A percentile compares a stretch with the other conserved stretches of the same genome.
phyloP scores from a whole-genome alignment of 73 alveolate genomes.

The Tetrahymena borealis region DNA sequence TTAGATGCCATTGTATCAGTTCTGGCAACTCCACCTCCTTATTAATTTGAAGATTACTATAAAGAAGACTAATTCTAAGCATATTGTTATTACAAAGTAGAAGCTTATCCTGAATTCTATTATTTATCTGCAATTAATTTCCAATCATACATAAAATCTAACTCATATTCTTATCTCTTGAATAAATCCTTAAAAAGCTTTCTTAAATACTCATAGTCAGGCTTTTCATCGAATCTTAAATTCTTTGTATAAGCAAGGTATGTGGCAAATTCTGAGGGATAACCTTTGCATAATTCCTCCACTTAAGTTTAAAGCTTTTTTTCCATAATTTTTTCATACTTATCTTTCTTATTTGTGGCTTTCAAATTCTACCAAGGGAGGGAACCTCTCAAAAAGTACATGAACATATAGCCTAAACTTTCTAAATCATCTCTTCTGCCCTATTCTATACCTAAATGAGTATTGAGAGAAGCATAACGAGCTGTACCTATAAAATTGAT shows the following conservation, averaged over 20 bases:
- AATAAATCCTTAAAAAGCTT: constrained; percentile 31
- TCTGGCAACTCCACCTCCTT: background rate
- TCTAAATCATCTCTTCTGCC: constrained; percentile 95
- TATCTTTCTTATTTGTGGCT: constrained; percentile 71
- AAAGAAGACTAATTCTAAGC: background rate
- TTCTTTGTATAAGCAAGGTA: constrained; percentile 65
- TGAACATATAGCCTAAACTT: constrained; percentile 78
- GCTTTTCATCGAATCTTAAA: constrained; percentile 84
- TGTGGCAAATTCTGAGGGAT: constrained; percentile 69
- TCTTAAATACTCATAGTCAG: constrained; percentile 72
- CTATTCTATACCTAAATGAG: constrained; percentile 70
- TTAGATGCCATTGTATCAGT: background rate
- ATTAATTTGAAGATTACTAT: background rate
- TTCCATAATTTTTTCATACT: constrained; percentile 74
- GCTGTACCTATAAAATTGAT: constrained; percentile 74
- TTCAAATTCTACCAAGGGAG: constrained; percentile 92
- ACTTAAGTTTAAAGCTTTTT: constrained; percentile 71
- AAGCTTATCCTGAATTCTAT: background rate
- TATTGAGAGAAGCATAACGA: constrained; percentile 86
- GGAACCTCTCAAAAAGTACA: constrained; percentile 79
- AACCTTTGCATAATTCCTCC: constrained; percentile 63
- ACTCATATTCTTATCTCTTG: constrained; percentile 29
- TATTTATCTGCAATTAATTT: constrained; percentile 14
- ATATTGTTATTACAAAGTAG: background rate
- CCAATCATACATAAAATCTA: constrained; percentile 42